Evolutionary conservation across 768 basidiomycete genomes (phyloP).

Genomic region (Cystofilobasidium macerans): DNA sequence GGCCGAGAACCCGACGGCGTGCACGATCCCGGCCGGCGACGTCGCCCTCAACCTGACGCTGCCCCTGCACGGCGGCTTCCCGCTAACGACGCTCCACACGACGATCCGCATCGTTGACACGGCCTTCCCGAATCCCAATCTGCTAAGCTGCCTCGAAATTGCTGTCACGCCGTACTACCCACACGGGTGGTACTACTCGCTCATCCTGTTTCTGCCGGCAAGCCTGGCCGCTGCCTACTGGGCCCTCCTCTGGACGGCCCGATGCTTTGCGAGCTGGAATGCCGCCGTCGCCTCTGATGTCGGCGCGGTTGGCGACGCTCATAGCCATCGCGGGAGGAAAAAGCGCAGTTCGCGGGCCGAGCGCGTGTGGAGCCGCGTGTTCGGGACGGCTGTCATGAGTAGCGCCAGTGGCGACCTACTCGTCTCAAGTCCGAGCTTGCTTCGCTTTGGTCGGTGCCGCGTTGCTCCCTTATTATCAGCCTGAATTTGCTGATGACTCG

Average conservation of each 20-base stretch:
- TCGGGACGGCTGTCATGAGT: constrained; percentile 79
- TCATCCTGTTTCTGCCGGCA: constrained; percentile 48
- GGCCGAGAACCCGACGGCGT: constrained; percentile 45
- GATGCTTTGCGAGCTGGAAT: constrained; percentile 67
- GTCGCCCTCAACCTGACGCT: constrained; percentile 65
- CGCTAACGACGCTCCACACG: constrained; percentile 72
- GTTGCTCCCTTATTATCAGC: not conserved
- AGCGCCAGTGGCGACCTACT: constrained; percentile 86
- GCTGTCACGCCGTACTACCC: constrained; percentile 54
- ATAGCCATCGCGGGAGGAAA: constrained; percentile 24
- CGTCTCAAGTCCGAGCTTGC: constrained; percentile 67
- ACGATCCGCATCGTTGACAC: constrained; percentile 82
- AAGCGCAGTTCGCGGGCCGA: constrained; percentile 29
- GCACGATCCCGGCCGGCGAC: constrained; percentile 66
- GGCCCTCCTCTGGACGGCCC: constrained; percentile 48
- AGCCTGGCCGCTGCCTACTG: constrained; percentile 68
- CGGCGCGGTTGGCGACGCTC: constrained; percentile 49
- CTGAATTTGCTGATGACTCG: too few relatives aligned
- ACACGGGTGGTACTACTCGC: constrained; percentile 41
- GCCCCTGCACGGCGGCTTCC: constrained; percentile 54
- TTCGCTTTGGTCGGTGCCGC: constrained; percentile 65
- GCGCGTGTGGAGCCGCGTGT: constrained; percentile 54
- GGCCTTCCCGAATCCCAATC: constrained; percentile 47
- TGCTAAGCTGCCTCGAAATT: constrained; percentile 72
- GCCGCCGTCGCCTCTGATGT: constrained; percentile 50